Base-by-base conservation (phyloP, 2,329 filamentous ascomycete genomes). In the Ascochyta viciae-villosae region DNA sequence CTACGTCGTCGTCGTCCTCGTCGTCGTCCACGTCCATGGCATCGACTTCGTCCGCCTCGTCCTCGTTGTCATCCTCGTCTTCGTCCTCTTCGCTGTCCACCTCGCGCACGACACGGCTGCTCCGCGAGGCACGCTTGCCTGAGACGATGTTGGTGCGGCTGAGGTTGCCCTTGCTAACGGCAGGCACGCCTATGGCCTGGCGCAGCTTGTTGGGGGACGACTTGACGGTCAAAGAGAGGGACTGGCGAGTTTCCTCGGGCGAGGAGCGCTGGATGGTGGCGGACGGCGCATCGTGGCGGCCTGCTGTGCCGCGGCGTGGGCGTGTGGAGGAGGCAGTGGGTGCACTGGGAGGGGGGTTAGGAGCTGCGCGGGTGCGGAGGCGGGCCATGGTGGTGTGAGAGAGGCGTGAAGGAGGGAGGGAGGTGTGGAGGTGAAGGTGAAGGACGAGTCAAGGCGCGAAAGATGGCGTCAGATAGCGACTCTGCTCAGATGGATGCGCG, bases 211-310 rank as follows among this genome's bases (percentile, higher is more conserved):
- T 79, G 16, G 80, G 80, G 2, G 78, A 77, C 13, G 80, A 79
- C 58, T 82, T 82, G 61, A 82, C 80, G 35, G 79, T 82, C 55
- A 82, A 75, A 52, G 77, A 75, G 52, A 82, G 77, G 46, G 77
- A 80, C 56, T 76, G 77, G 57, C 76, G 77, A 38, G 74, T 74
- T 56, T 77, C 74, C 47, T 78, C 74, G 55, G 77, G 77, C 40
- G 76, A 74, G 43, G 71, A 72, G 54, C 72, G 71, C 63, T 77
- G 71, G 50, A 78, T 74, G 44, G 74, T 73, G 9, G 74, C 63
- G 29, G 71, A 66, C 34, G 72, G 66, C 39, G 71, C 61, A 39
- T 56, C 53, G 43, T 47, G 41, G 62, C 71, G 70, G 54, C 71
- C 70, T 43, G 71, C 66, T 26, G 68, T 71, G 42, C 71, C 71